These are phyloP conservation scores for Thymus mandschuricus DNA, from an alignment of 257 asterid genomes.

Conservation along the genomic window DNA sequence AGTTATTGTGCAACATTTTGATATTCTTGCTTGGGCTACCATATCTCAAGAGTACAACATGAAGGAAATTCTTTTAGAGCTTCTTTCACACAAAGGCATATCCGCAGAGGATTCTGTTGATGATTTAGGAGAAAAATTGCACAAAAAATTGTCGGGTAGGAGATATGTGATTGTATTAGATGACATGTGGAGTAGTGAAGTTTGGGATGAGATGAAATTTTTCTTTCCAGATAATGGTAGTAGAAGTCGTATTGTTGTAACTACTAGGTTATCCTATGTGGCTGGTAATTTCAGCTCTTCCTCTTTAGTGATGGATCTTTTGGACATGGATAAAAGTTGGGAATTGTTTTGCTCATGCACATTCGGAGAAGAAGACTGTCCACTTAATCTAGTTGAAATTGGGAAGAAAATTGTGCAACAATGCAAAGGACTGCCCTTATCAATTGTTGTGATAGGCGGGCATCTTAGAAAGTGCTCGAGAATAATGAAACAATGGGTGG, in stretches of 20 bases:
- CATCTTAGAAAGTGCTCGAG: neutral
- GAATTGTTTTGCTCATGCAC: neutral
- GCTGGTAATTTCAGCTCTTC: neutral
- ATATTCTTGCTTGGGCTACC: neutral
- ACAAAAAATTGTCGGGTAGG: neutral
- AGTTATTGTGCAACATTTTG: neutral
- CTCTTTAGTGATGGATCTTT: neutral
- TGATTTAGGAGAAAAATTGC: neutral
- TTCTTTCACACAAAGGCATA: neutral
- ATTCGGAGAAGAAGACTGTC: neutral
- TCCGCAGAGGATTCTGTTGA: neutral
- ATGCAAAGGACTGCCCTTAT: neutral
- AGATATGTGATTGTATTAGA: neutral
- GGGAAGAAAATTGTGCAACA: neutral
- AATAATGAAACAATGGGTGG: neutral
- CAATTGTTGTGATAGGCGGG: neutral
- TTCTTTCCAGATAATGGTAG: slow-evolving; percentile 17
- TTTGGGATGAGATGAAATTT: slow-evolving; percentile 5
- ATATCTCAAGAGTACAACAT: neutral
- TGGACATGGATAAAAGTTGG: neutral
- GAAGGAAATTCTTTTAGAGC: neutral
- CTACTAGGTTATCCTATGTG: slow-evolving; percentile 9
- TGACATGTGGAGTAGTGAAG: slow-evolving; percentile 20
- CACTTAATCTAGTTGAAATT: neutral
- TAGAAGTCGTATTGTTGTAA: slow-evolving; percentile 1